Conservation (phyloP, 2,329 filamentous ascomycete genomes). For the Dactylellina leptospora region DNA sequence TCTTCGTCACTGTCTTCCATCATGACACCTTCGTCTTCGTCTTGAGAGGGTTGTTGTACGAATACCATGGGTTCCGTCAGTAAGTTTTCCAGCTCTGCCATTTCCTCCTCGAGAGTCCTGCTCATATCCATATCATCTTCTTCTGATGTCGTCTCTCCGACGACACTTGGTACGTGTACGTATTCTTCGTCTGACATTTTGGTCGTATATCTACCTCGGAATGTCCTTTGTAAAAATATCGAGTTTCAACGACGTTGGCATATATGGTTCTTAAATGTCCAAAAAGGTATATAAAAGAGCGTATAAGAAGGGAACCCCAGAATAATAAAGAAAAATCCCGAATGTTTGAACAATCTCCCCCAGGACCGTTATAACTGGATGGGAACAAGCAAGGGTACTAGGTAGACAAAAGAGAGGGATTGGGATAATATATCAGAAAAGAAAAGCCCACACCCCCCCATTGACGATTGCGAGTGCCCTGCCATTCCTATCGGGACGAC, state of each 20-base stretch:
- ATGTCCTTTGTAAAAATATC: not conserved
- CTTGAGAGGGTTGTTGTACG: conserved; percentile 5
- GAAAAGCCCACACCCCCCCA: not conserved
- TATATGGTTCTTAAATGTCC: too few relatives aligned
- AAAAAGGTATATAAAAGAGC: conserved; percentile 11
- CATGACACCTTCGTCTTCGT: conserved; percentile 20
- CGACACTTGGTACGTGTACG: conserved; percentile 13
- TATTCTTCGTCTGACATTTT: conserved; percentile 24
- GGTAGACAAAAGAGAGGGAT: conserved; percentile 15
- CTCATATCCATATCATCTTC: conserved; percentile 32
- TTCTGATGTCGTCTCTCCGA: conserved; percentile 21
- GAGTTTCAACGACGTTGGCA: too few relatives aligned
- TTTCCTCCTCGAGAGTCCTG: conserved; percentile 40
- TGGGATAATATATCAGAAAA: conserved; percentile 23
- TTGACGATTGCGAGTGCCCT: too few relatives aligned
- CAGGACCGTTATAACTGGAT: not conserved
- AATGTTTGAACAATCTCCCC: not conserved
- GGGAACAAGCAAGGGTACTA: conserved; percentile 22
- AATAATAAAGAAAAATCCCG: not conserved
- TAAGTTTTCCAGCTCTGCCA: conserved; percentile 35
- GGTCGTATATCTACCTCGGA: not conserved
- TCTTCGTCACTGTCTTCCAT: conserved; percentile 36
- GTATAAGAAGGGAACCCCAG: not conserved
- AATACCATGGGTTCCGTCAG: conserved; percentile 37
- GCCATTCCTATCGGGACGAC: conserved; percentile 21